Conservation (phyloP, 441 rosid species). For the Metrosideros polymorpha region DNA sequence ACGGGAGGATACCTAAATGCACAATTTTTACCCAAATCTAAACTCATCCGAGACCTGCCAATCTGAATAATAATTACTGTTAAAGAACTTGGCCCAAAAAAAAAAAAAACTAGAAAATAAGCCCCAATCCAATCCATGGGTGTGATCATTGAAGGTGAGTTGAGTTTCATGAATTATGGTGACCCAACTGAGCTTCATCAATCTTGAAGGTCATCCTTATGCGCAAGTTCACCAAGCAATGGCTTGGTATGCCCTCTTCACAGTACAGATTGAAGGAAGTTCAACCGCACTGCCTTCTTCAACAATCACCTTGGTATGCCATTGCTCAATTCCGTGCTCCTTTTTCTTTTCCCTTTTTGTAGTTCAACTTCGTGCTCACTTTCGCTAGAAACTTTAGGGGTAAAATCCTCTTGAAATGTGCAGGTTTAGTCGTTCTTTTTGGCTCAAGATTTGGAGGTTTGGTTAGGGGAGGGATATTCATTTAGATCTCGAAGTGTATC, state of each 20-base stretch:
- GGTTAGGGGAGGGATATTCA: too few relatives aligned
- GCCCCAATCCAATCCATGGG: not conserved
- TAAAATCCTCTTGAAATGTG: too few relatives aligned
- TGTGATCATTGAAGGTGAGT: not conserved
- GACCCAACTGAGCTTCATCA: not conserved
- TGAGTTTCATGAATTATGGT: not conserved
- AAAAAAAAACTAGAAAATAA: not conserved
- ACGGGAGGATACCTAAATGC: not conserved
- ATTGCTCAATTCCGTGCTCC: too few relatives aligned
- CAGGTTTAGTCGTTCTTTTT: not conserved
- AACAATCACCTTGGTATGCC: too few relatives aligned
- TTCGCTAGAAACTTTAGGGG: too few relatives aligned
- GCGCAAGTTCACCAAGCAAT: not conserved
- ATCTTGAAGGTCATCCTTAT: not conserved
- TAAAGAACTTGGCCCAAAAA: accelerated
- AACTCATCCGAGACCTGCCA: accelerated
- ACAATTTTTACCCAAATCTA: not conserved
- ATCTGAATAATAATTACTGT: accelerated
- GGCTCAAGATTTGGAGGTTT: too few relatives aligned
- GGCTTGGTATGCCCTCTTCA: too few relatives aligned
- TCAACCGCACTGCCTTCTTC: too few relatives aligned
- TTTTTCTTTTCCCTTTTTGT: too few relatives aligned
- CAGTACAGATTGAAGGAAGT: too few relatives aligned
- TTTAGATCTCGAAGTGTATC: too few relatives aligned
- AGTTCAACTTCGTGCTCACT: too few relatives aligned